A percentile compares a stretch with the other conserved stretches of the same genome.
Conservation (phyloP, 805 yeast genomes). For the Ogataea corticis region DNA sequence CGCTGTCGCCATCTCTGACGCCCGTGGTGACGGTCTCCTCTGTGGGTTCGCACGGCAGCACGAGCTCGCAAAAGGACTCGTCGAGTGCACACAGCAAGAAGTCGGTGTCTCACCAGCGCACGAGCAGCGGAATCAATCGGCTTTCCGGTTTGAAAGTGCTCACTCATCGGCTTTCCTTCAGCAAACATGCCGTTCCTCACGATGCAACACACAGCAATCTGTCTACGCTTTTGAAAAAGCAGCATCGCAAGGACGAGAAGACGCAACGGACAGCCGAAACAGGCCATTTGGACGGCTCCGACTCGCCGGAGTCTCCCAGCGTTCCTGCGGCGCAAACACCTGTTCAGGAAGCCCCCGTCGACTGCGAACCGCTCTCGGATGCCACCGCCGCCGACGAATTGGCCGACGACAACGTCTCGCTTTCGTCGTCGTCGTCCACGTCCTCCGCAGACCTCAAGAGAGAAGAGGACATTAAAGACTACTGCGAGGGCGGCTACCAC, state of each 20-base stretch:
- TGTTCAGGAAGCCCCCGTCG: not conserved
- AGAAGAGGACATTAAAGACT: constrained; percentile 56
- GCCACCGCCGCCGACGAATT: too few relatives aligned
- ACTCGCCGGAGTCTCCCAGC: constrained; percentile 1
- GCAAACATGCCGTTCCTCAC: constrained; percentile 25
- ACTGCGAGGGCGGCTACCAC: constrained; percentile 64
- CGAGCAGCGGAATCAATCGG: constrained; percentile 10
- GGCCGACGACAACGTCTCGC: too few relatives aligned
- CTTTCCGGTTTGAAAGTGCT: constrained; percentile 22
- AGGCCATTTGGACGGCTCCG: not conserved
- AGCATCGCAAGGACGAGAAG: constrained; percentile 4
- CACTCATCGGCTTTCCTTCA: constrained; percentile 30
- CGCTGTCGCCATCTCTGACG: constrained; percentile 7
- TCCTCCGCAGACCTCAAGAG: constrained; percentile 23
- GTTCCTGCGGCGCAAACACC: not conserved
- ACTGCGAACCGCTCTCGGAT: not conserved
- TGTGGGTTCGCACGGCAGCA: constrained; percentile 13
- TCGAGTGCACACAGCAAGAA: constrained; percentile 3
- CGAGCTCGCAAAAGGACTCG: constrained; percentile 1
- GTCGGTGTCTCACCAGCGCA: constrained; percentile 4
- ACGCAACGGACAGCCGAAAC: not conserved
- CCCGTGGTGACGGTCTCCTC: constrained; percentile 7
- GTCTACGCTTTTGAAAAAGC: constrained; percentile 23
- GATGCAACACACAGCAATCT: constrained; percentile 21
- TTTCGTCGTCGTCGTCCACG: not conserved